Percentiles rank a stretch among this genome's conserved stretches.
phyloP scores from a whole-genome alignment of 1,139 yeast species.

The Pichia sp. region DNA sequence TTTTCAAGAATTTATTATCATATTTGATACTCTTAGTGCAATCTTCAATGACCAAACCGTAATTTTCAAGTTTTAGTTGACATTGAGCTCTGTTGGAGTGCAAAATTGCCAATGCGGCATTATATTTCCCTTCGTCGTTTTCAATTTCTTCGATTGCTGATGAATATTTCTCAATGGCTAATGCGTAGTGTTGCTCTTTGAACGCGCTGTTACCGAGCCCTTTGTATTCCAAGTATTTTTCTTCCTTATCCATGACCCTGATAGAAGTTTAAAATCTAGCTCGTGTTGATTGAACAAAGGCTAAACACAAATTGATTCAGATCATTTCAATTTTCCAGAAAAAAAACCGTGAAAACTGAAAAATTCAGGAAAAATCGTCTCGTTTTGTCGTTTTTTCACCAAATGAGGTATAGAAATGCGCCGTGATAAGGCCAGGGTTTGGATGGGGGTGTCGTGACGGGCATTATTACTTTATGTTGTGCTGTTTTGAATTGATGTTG shows the following conservation, averaged over 20 bases:
- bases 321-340: no score
- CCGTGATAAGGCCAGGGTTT: background rate
- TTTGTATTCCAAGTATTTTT: conserved; percentile 32
- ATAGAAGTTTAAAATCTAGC: no score
- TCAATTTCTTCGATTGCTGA: conserved; percentile 55
- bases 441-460: background rate
- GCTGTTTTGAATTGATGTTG: no score
- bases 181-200: conserved; percentile 50
- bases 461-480: no score
- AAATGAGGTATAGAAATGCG: no score
- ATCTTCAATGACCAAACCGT: conserved; percentile 76
- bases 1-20: conserved; percentile 66
- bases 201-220: conserved; percentile 68
- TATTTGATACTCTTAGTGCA: conserved; percentile 62
- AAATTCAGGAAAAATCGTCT: no score
- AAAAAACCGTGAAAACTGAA: no score
- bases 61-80: conserved; percentile 75
- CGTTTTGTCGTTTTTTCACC: no score
- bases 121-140: conserved; percentile 3
- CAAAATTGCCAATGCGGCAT: conserved; percentile 42
- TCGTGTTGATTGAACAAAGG: no score
- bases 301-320: no score
- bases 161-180: conserved; percentile 66
- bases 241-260: conserved; percentile 5
- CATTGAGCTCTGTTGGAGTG: conserved; percentile 89